A percentile compares a stretch with the other conserved stretches of the same genome.
These are phyloP conservation scores for Hypoxylon rubiginosum DNA, from an alignment of 2,329 filamentous ascomycete genomes.

Conservation along the genomic window DNA sequence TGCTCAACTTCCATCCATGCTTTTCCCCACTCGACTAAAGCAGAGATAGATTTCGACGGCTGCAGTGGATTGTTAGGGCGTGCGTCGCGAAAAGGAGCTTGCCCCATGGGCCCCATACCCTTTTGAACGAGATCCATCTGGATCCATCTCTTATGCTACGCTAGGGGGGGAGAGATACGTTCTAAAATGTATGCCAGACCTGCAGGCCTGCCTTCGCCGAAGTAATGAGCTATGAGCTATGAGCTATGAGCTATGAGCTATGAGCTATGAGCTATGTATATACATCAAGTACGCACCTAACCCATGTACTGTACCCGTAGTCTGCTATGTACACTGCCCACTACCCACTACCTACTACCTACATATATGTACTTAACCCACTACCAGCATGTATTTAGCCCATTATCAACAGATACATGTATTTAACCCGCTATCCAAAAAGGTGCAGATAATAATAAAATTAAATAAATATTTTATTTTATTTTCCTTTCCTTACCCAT, in stretches of 20 bases:
- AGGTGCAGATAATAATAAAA: slow-evolving; percentile 23
- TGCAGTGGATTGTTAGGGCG: slow-evolving; percentile 27
- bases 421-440: not conserved
- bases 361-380: too few relatives aligned
- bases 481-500: slow-evolving; percentile 20
- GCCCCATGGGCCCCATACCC: slow-evolving; percentile 25
- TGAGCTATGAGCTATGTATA: too few relatives aligned
- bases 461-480: slow-evolving; percentile 6
- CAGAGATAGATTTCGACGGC: slow-evolving; percentile 38
- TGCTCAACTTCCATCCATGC: not conserved
- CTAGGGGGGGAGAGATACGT: not conserved
- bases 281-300: slow-evolving; percentile 7
- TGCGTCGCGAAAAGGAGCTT: slow-evolving; percentile 28
- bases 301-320: too few relatives aligned
- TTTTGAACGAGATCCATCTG: slow-evolving; percentile 41
- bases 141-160: slow-evolving; percentile 22
- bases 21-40: slow-evolving; percentile 36
- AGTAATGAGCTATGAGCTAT: not conserved
- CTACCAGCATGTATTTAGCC: too few relatives aligned
- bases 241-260: too few relatives aligned
- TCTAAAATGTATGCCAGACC: too few relatives aligned
- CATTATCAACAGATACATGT: too few relatives aligned
- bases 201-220: not conserved
- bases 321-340: too few relatives aligned
- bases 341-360: too few relatives aligned